phyloP scores from a whole-genome alignment of 495 filamentous ascomycete species.

The Chlorociboria aeruginascens region DNA sequence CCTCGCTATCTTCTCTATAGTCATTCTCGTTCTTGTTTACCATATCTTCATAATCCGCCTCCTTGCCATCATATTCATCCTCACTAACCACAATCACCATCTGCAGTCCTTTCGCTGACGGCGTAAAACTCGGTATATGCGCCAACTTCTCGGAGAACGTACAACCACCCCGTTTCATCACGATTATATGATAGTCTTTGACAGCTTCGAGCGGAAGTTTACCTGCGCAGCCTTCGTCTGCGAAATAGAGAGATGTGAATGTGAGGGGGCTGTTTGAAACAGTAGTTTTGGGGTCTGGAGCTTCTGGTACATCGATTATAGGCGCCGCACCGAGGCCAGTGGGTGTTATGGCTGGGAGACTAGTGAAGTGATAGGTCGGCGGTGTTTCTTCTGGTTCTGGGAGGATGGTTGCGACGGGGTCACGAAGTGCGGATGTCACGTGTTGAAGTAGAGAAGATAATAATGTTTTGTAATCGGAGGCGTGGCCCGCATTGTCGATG shows the following conservation, averaged over 20 bases:
- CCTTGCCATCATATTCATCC: conserved; percentile 40
- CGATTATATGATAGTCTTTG: conserved; percentile 63
- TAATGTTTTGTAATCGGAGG: conserved; percentile 26
- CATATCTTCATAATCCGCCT: conserved; percentile 28
- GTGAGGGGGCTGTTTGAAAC: conserved; percentile 30
- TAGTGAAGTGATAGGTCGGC: conserved; percentile 28
- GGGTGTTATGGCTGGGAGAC: conserved; percentile 56
- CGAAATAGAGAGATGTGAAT: conserved; percentile 62
- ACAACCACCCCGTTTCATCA: conserved; percentile 77
- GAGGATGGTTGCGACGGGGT: conserved; percentile 26
- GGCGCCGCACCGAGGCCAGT: conserved; percentile 67
- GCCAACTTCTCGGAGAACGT: conserved; percentile 71
- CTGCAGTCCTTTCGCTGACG: conserved; percentile 47
- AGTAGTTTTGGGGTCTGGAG: conserved; percentile 28
- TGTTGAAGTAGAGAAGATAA: conserved; percentile 47
- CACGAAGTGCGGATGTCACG: conserved; percentile 41
- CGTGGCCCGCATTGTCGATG: conserved; percentile 6
- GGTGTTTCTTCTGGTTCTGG: conserved; percentile 15
- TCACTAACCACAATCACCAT: conserved; percentile 74
- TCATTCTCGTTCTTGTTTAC: not conserved
- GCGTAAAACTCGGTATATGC: conserved; percentile 68
- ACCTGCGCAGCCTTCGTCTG: conserved; percentile 52
- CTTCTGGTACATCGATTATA: conserved; percentile 54
- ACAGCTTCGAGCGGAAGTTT: conserved; percentile 48
- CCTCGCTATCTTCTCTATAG: not conserved